Percentiles rank a stretch among this genome's conserved stretches.
phyloP scores from a whole-genome alignment of 2,329 filamentous ascomycete genomes.

The Penicillium sp. region DNA sequence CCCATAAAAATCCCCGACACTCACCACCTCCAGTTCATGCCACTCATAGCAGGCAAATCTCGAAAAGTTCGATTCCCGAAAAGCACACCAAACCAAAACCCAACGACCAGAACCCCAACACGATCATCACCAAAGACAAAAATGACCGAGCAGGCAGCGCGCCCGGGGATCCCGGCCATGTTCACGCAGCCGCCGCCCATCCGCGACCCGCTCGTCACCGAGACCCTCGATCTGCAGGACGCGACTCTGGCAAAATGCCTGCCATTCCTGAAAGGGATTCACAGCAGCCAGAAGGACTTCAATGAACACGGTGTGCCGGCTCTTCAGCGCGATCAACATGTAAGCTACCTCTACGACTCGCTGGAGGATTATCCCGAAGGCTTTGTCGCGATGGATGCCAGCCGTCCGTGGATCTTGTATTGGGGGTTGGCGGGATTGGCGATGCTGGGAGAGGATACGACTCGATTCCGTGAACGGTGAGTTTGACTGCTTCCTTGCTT shows the following conservation, averaged over 20 bases:
- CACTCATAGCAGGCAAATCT: slow-evolving; percentile 31
- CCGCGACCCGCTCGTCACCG: slow-evolving; percentile 62
- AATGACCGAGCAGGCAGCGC: slow-evolving; percentile 13
- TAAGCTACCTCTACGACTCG: slow-evolving; percentile 47
- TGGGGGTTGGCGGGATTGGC: slow-evolving; percentile 78
- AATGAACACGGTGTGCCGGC: slow-evolving; percentile 71
- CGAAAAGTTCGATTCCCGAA: slow-evolving; percentile 41
- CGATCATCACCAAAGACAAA: slow-evolving; percentile 16
- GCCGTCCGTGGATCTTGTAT: slow-evolving; percentile 89
- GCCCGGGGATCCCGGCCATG: slow-evolving; percentile 36
- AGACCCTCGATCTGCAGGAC: slow-evolving; percentile 65
- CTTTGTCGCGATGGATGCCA: slow-evolving; percentile 76
- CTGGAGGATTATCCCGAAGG: slow-evolving; percentile 60
- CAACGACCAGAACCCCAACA: slow-evolving; percentile 18
- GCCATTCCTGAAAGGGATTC: slow-evolving; percentile 57
- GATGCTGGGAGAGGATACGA: slow-evolving; percentile 70
- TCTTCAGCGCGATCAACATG: slow-evolving; percentile 61
- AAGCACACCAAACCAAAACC: slow-evolving; percentile 13
- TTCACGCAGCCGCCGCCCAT: slow-evolving; percentile 56
- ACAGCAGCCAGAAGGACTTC: slow-evolving; percentile 51
- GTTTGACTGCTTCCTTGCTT: slow-evolving; percentile 1
- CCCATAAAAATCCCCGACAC: too few relatives aligned
- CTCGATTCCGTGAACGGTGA: slow-evolving; percentile 59
- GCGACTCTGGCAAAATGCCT: slow-evolving; percentile 66
- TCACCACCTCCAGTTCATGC: slow-evolving; percentile 27